phyloP scores from a whole-genome alignment of 2,329 filamentous ascomycete genomes.

The Shiraia sp. region DNA sequence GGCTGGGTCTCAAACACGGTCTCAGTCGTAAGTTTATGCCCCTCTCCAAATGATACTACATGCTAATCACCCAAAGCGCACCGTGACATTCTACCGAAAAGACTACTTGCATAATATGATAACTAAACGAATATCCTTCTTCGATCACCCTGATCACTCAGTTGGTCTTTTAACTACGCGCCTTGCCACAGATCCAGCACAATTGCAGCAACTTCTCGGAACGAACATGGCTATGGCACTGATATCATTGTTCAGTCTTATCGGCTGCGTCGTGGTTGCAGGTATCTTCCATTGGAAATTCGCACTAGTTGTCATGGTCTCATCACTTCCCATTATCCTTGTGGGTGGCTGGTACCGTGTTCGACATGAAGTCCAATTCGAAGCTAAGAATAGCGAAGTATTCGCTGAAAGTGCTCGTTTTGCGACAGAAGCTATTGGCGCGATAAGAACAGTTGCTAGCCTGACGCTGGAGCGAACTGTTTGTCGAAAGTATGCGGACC shows the following conservation, averaged over 20 bases:
- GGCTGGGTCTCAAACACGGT: constrained; percentile 31
- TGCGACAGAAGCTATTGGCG: constrained; percentile 88
- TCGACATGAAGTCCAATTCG: constrained; percentile 49
- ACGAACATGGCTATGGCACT: constrained; percentile 71
- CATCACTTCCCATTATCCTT: constrained; percentile 69
- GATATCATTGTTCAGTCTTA: constrained; percentile 75
- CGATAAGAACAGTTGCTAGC: constrained; percentile 90
- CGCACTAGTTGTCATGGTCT: constrained; percentile 72
- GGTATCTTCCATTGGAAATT: constrained; percentile 82
- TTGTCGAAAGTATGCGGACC: constrained; percentile 67
- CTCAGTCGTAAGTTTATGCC: constrained; percentile 18
- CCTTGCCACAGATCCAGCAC: constrained; percentile 45
- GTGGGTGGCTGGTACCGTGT: constrained; percentile 79
- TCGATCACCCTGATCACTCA: constrained; percentile 84
- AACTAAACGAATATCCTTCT: constrained; percentile 89
- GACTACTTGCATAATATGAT: constrained; percentile 83
- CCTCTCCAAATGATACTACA: not conserved
- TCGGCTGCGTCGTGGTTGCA: constrained; percentile 70
- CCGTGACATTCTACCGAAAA: constrained; percentile 74
- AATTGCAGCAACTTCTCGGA: constrained; percentile 31
- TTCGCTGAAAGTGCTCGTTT: constrained; percentile 79
- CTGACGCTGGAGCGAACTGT: constrained; percentile 85
- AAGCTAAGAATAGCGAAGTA: constrained; percentile 65
- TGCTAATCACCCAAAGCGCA: constrained; percentile 13
- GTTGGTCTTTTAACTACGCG: constrained; percentile 77